Base-by-base conservation (phyloP, 1,284 basidiomycete genomes). In the Puccinia triticina region DNA sequence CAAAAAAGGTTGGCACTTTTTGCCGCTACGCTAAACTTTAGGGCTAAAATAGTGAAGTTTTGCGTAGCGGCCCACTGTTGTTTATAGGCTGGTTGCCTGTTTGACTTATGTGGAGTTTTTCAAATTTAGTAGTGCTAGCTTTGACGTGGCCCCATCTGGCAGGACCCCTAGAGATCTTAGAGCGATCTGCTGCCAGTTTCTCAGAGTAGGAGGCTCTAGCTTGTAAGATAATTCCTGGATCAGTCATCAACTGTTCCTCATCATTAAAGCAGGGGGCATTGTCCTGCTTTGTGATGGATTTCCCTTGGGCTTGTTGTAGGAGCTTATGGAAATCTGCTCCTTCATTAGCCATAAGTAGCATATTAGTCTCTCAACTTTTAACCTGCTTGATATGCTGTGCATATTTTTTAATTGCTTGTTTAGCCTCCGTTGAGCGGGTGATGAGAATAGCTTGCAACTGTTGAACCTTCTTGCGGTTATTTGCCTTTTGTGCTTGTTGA, bases 201-300 rank as follows among this genome's bases (percentile, higher is more conserved):
- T 40, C 75, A 16, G 75, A 77, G 57, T 77, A 77, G 2, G 8
- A 1, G 5, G 75, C 75, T 43, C 75, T 64, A 11, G 34, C 59
- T 29, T 59, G 14, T 12, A 77, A 40, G n/a, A 77, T 77, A 1
- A 64, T 23, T 34, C 48, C 18, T 0, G 59, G 37, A 0, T 18
- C 18, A 12, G 59, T 66, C 0, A 64, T 14, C 10, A 77, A 23
- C 3, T 14, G 32, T 2, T 34, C 40, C 3, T 40, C 46, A 5
- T 64, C 57, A 48, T 59, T 64, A 26, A 29, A 77, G 32, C 75
- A 77, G 26, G 57, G 57, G 16, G 23, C n/a, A 26, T 26, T 29
- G 16, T 61, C 48, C 32, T 34, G 50, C 21, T 55, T 37, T 2
- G 7, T 23, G 5, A 18, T 29, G 3, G 26, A 29, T 75, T 59